Conservation (phyloP, 2,329 filamentous ascomycete genomes). For the Pestalotiopsis sp. region DNA sequence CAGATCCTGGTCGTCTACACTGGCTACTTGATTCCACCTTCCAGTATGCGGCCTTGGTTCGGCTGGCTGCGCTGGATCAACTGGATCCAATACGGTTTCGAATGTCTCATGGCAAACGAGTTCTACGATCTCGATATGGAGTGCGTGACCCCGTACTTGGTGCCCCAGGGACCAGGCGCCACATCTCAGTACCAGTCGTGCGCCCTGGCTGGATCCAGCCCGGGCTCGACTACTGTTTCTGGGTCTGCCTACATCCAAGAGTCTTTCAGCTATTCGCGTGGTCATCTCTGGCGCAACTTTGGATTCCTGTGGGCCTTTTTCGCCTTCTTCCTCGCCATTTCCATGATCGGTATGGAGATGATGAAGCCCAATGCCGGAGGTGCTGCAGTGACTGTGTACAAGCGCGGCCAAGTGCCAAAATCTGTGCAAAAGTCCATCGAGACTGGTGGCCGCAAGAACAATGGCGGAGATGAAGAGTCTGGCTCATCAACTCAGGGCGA, state of each 20-base stretch:
- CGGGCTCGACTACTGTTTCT: constrained; percentile 61
- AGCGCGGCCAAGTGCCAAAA: constrained; percentile 63
- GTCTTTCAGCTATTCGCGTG: constrained; percentile 53
- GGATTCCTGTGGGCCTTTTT: constrained; percentile 52
- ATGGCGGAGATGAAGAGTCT: constrained; percentile 52
- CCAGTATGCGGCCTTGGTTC: constrained; percentile 55
- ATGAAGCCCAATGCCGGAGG: constrained; percentile 62
- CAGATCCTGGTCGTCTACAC: constrained; percentile 20
- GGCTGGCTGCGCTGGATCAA: constrained; percentile 57
- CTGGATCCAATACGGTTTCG: constrained; percentile 65
- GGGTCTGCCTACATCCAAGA: constrained; percentile 70
- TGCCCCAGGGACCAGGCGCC: constrained; percentile 46
- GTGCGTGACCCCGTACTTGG: constrained; percentile 54
- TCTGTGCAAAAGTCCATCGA: constrained; percentile 57
- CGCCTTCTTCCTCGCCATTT: constrained; percentile 45
- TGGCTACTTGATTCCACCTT: constrained; percentile 45
- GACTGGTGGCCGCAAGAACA: constrained; percentile 39
- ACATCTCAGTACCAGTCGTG: constrained; percentile 55
- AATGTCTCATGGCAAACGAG: constrained; percentile 62
- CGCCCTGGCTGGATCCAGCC: constrained; percentile 54
- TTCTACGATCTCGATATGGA: constrained; percentile 55
- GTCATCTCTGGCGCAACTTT: constrained; percentile 62
- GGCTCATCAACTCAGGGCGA: constrained; percentile 45
- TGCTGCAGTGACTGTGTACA: constrained; percentile 61
- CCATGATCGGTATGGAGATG: constrained; percentile 38